Conservation (phyloP, 2,329 filamentous ascomycete genomes). For the Clarireedia monteithiana region DNA sequence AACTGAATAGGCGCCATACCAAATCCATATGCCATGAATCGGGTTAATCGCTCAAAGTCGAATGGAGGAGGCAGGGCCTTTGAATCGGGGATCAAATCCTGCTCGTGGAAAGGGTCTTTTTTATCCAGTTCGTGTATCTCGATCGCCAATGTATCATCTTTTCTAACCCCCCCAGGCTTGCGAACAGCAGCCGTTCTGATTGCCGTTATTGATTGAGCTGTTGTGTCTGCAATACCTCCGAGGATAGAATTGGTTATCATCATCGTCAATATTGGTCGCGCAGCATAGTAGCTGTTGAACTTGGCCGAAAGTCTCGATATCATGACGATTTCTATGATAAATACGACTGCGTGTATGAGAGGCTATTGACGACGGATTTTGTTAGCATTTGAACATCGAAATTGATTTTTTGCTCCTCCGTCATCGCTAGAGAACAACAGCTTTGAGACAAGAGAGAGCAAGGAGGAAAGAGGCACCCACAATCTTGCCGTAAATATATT, state of each 20-base stretch:
- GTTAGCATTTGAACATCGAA: conserved; percentile 1
- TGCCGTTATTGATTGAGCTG: conserved; percentile 86
- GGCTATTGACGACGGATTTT: conserved; percentile 50
- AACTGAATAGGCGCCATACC: conserved; percentile 93
- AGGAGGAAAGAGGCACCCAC: conserved; percentile 43
- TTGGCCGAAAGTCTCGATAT: conserved; percentile 73
- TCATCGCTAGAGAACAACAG: neutral
- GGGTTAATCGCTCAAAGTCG: conserved; percentile 87
- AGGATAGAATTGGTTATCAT: conserved; percentile 98
- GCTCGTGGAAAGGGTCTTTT: conserved; percentile 60
- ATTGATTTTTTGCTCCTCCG: neutral
- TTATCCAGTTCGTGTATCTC: conserved; percentile 83
- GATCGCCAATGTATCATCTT: conserved; percentile 68
- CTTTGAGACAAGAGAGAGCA: neutral
- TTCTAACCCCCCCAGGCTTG: conserved; percentile 49
- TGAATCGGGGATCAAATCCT: conserved; percentile 59
- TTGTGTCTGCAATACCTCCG: conserved; percentile 91
- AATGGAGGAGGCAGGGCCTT: conserved; percentile 69
- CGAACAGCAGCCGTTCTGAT: conserved; percentile 60
- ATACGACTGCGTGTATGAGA: conserved; percentile 74
- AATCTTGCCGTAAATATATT: conserved; percentile 65
- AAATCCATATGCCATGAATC: conserved; percentile 97
- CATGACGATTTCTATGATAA: conserved; percentile 83
- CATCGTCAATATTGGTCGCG: conserved; percentile 92
- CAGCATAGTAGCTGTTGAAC: conserved; percentile 91